Evolutionary conservation across 1,284 basidiomycete genomes (phyloP).

Genomic region (Inonotus obliquus): DNA sequence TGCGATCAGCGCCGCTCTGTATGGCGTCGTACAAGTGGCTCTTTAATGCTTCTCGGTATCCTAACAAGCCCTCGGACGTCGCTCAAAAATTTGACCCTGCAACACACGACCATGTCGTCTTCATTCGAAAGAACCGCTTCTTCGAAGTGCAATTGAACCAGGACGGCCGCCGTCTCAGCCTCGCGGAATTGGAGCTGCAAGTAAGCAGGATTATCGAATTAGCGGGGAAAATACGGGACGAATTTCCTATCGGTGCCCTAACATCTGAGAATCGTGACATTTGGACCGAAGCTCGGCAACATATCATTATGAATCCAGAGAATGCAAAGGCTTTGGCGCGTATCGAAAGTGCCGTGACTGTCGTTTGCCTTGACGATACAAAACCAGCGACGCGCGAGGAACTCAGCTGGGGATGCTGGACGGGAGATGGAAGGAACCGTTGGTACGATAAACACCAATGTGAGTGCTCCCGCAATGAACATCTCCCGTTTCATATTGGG

Average conservation of each 20-base stretch:
- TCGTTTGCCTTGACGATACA: slow-evolving; percentile 83
- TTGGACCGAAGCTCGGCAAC: slow-evolving; percentile 75
- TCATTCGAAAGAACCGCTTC: slow-evolving; percentile 89
- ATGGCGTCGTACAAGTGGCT: slow-evolving; percentile 96
- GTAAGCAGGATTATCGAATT: slow-evolving; percentile 72
- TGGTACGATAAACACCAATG: slow-evolving; percentile 98
- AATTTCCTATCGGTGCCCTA: slow-evolving; percentile 73
- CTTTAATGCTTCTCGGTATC: slow-evolving; percentile 91
- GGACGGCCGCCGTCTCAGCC: slow-evolving; percentile 62
- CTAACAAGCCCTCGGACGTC: slow-evolving; percentile 78
- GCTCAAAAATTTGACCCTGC: slow-evolving; percentile 78
- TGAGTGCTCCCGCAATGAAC: slow-evolving; percentile 35
- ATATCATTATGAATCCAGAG: slow-evolving; percentile 59
- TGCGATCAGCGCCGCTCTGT: slow-evolving; percentile 78
- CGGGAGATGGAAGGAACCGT: slow-evolving; percentile 87
- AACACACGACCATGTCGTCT: slow-evolving; percentile 84
- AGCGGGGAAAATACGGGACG: slow-evolving; percentile 51
- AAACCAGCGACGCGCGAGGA: slow-evolving; percentile 80
- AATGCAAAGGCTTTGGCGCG: slow-evolving; percentile 71
- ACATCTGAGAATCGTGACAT: slow-evolving; percentile 87
- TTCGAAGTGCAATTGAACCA: slow-evolving; percentile 73
- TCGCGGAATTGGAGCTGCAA: slow-evolving; percentile 80
- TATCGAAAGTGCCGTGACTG: slow-evolving; percentile 88
- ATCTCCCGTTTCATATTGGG: background rate
- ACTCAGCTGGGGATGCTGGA: slow-evolving; percentile 84